phyloP scores from a whole-genome alignment of 495 filamentous ascomycete genomes.

The Tuber indicum region DNA sequence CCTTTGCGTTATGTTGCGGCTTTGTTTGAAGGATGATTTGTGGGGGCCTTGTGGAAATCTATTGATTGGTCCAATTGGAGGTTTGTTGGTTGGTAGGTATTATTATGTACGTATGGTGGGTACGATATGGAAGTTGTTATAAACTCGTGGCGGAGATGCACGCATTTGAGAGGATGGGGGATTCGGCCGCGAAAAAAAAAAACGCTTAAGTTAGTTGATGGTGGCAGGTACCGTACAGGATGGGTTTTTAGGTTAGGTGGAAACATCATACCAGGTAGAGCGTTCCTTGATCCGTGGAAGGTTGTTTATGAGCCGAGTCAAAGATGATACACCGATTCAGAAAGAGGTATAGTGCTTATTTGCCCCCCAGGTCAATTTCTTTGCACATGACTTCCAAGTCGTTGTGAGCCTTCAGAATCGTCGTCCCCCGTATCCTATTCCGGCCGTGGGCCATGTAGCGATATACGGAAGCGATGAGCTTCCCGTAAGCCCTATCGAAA shows the following conservation, averaged over 20 bases:
- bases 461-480: not conserved
- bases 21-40: conserved; percentile 2
- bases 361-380: not conserved
- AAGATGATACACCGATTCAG: not conserved
- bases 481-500: not conserved
- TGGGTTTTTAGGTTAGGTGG: not conserved
- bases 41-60: not conserved
- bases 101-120: not conserved
- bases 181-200: not conserved
- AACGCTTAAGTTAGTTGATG: not conserved
- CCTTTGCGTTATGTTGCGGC: not conserved
- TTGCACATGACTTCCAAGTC: not conserved
- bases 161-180: not conserved
- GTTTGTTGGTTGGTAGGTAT: not conserved
- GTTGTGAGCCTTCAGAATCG: not conserved
- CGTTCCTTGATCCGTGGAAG: not conserved
- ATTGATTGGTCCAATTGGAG: not conserved
- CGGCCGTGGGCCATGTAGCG: not conserved
- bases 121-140: conserved; percentile 1
- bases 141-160: not conserved
- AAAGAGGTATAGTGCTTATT: conserved; percentile 1
- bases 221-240: conserved; percentile 5
- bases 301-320: not conserved
- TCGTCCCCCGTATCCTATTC: not conserved
- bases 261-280: conserved; percentile 3